Evolutionary conservation across 78 protist genomes (phyloP).

Genomic region (Cavenderia fasciculata): DNA sequence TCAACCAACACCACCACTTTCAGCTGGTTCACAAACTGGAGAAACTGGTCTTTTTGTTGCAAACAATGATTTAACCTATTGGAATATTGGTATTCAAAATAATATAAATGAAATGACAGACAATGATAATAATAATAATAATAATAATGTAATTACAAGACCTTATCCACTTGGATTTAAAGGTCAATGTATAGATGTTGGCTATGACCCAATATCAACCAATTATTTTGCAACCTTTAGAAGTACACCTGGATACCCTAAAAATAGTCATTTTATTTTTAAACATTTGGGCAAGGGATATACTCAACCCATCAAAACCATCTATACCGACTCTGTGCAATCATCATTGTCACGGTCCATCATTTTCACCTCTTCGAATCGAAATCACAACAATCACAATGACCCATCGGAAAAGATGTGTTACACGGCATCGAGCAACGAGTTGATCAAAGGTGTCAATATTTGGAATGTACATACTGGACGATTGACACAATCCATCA

Average conservation of each 20-base stretch:
- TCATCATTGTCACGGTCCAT: not conserved
- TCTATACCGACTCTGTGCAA: constrained; percentile 11
- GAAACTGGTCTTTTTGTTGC: constrained; percentile 11
- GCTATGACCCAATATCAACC: not conserved
- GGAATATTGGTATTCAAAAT: too few species aligned
- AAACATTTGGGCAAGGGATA: constrained; percentile 28
- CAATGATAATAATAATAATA: not conserved
- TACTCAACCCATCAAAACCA: not conserved
- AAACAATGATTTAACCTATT: not conserved
- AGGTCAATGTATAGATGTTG: constrained; percentile 11
- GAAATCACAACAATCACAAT: not conserved
- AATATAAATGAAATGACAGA: constrained; percentile 21
- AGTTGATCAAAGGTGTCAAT: not conserved
- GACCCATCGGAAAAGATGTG: not conserved
- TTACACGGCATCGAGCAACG: not conserved
- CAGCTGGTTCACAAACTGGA: not conserved
- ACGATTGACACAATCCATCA: not conserved
- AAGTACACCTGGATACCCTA: constrained; percentile 10
- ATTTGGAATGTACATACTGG: constrained; percentile 26
- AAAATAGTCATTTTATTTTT: constrained; percentile 18
- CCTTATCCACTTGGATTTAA: not conserved
- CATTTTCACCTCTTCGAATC: constrained; percentile 43
- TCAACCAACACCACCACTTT: not conserved
- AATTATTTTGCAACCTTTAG: constrained; percentile 26
- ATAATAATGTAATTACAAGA: not conserved